A percentile compares a stretch with the other conserved stretches of the same genome.
These are phyloP conservation scores for Gnomoniopsis sp. DNA, from an alignment of 2,329 filamentous ascomycete species.

Conservation along the genomic window DNA sequence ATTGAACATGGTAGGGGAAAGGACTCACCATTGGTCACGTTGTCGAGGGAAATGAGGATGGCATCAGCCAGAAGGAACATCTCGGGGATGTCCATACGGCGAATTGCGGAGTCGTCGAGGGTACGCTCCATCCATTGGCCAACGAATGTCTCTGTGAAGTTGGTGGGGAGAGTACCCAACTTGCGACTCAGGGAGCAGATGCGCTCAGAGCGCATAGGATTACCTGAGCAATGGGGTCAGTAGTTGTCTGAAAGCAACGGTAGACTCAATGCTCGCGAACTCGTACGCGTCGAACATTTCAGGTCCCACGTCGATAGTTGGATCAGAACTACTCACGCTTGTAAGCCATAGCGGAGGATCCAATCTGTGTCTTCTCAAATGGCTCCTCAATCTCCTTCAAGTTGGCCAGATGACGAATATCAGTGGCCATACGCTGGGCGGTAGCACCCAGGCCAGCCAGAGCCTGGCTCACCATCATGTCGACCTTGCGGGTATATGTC, in stretches of 20 bases:
- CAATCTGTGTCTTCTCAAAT: conserved; percentile 59
- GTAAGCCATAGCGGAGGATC: conserved; percentile 51
- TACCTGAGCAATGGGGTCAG: conserved; percentile 20
- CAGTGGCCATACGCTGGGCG: conserved; percentile 68
- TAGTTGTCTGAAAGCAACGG: neutral
- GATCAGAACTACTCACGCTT: neutral
- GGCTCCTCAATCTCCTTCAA: conserved; percentile 80
- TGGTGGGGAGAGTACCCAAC: conserved; percentile 29
- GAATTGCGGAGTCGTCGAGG: conserved; percentile 66
- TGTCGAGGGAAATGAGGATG: conserved; percentile 53
- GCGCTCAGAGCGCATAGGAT: conserved; percentile 47
- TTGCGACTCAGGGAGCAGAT: conserved; percentile 41
- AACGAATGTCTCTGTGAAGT: conserved; percentile 63
- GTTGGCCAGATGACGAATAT: conserved; percentile 70
- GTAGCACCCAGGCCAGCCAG: conserved; percentile 76
- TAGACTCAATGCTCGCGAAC: too few relatives aligned
- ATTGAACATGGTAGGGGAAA: conserved; percentile 60
- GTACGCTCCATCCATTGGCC: conserved; percentile 68
- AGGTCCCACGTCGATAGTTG: conserved; percentile 27
- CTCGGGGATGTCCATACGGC: conserved; percentile 63
- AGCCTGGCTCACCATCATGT: conserved; percentile 77
- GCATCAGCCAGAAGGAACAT: conserved; percentile 66
- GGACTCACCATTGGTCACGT: conserved; percentile 12
- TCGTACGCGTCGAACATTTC: conserved; percentile 23
- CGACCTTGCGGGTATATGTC: conserved; percentile 70